These are phyloP conservation scores for Talaromyces verruculosus DNA, from an alignment of 2,329 filamentous ascomycete species.

Conservation along the genomic window DNA sequence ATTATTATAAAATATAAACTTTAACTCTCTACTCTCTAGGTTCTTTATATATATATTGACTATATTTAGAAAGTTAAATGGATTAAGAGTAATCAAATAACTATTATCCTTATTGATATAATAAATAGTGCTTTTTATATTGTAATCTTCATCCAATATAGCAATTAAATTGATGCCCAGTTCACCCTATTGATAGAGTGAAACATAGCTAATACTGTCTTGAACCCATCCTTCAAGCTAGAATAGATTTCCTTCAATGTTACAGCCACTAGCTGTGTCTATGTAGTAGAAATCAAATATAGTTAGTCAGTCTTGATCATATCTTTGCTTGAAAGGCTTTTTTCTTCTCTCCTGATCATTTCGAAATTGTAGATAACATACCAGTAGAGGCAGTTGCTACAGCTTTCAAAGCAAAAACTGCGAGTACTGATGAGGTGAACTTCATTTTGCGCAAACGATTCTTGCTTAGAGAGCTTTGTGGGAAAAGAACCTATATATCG, in stretches of 20 bases:
- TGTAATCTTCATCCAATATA: not conserved
- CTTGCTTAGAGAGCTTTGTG: not conserved
- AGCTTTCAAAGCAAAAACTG: not conserved
- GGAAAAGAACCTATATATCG: not conserved
- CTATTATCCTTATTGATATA: not conserved
- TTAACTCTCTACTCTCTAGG: too few relatives aligned
- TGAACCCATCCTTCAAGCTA: not conserved
- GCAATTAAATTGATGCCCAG: not conserved
- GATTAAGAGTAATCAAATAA: not conserved
- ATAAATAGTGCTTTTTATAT: not conserved
- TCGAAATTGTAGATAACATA: not conserved
- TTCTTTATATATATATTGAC: not conserved
- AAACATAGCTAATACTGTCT: not conserved
- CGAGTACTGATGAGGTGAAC: not conserved
- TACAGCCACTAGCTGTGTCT: not conserved
- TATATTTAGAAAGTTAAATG: not conserved
- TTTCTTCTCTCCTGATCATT: not conserved
- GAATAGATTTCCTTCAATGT: not conserved
- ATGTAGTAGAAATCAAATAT: not conserved
- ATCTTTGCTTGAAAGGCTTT: not conserved
- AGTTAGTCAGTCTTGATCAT: not conserved
- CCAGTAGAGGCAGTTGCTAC: not conserved
- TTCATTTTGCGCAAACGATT: too few relatives aligned
- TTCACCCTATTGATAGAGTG: not conserved
- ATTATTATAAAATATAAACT: not conserved